These are phyloP conservation scores for Dictyostelium brefeldianum DNA, from an alignment of 78 protist species.

Conservation along the genomic window DNA sequence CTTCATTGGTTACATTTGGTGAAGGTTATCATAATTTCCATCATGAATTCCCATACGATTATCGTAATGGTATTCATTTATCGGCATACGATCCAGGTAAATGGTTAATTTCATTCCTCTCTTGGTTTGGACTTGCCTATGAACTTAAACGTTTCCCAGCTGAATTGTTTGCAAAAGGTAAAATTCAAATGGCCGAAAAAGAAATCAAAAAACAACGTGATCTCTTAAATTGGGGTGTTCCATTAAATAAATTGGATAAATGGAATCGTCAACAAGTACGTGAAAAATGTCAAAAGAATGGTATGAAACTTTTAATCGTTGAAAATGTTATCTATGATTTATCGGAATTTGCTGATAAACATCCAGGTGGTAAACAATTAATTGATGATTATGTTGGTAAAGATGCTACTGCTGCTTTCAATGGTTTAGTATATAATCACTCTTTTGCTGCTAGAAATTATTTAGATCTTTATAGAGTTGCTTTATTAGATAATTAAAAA, in stretches of 20 bases:
- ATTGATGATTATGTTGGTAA: conserved; percentile 72
- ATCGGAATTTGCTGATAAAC: conserved; percentile 17
- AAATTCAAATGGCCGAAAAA: conserved; percentile 81
- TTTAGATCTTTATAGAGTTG: conserved; percentile 66
- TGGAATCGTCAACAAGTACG: conserved; percentile 18
- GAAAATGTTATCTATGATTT: conserved; percentile 66
- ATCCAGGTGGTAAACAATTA: conserved; percentile 80
- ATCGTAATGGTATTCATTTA: conserved; percentile 89
- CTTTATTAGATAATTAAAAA: neutral
- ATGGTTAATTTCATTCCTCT: conserved; percentile 84
- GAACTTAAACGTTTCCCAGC: conserved; percentile 66
- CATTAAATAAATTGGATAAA: conserved; percentile 14
- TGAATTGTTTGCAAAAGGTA: conserved; percentile 75
- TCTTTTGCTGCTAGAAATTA: conserved; percentile 80
- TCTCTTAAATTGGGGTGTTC: conserved; percentile 60
- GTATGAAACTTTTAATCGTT: conserved; percentile 36
- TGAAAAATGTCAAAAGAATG: conserved; percentile 2
- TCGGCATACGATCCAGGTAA: conserved; percentile 92
- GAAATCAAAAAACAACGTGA: conserved; percentile 2
- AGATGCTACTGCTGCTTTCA: conserved; percentile 79
- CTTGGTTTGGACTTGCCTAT: conserved; percentile 79
- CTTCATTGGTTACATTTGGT: conserved; percentile 91
- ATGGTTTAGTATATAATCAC: conserved; percentile 79
- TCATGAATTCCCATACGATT: conserved; percentile 93
- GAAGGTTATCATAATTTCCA: conserved; percentile 97